Evolutionary conservation across 2,329 filamentous ascomycete genomes (phyloP).

Genomic region (Magnaporthales sp.): DNA sequence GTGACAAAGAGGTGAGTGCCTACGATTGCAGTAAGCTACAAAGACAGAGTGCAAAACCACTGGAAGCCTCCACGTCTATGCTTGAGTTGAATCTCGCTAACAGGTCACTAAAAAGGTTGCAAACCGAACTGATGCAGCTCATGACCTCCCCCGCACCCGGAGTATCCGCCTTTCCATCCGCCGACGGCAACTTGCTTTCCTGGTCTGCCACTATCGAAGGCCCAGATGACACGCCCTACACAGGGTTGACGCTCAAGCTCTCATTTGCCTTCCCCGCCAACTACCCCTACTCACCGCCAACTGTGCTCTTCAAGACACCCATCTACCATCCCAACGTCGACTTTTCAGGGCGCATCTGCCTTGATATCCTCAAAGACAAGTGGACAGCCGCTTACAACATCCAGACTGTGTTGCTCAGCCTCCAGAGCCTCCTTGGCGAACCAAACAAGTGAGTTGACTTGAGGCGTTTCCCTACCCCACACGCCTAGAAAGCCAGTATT

Average conservation of each 20-base stretch:
- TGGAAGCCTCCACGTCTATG: neutral
- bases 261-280: constrained; percentile 83
- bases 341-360: constrained; percentile 91
- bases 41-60: neutral
- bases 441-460: constrained; percentile 78
- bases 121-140: constrained; percentile 96
- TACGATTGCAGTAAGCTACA: neutral
- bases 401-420: constrained; percentile 80
- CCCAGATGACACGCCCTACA: constrained; percentile 85
- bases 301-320: constrained; percentile 93
- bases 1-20: constrained; percentile 63
- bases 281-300: constrained; percentile 87
- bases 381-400: constrained; percentile 98
- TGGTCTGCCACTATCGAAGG: constrained; percentile 95
- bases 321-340: constrained; percentile 99
- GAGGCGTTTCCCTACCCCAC: neutral
- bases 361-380: constrained; percentile 98
- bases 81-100: constrained; percentile 6
- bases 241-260: constrained; percentile 82
- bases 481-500: neutral
- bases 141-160: constrained; percentile 94
- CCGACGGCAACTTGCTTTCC: constrained; percentile 78
- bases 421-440: constrained; percentile 92
- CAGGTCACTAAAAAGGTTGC: constrained; percentile 52
- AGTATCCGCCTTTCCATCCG: constrained; percentile 88